Conservation (phyloP, 345 rosid species). For the Aquilaria sinensis region DNA sequence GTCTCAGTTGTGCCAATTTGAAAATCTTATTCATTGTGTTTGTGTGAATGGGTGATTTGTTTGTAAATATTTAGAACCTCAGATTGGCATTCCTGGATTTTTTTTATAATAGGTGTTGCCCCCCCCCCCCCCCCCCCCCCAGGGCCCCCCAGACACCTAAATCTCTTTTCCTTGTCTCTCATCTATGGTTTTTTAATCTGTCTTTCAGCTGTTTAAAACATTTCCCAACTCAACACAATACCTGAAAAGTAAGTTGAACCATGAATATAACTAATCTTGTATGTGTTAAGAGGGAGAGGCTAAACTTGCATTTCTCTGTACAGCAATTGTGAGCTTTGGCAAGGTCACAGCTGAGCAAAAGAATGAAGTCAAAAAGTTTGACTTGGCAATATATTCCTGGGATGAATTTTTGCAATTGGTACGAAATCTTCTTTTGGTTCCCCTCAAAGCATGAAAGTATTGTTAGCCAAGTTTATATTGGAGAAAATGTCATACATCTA, state of each 20-base stretch:
- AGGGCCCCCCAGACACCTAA: no score
- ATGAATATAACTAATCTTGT: constrained; percentile 8
- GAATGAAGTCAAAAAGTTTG: constrained; percentile 54
- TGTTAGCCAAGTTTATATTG: not conserved
- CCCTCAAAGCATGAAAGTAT: constrained; percentile 6
- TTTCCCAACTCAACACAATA: constrained; percentile 55
- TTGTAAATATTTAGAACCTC: not conserved
- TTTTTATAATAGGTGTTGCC: no score
- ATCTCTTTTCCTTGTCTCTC: constrained; percentile 6
- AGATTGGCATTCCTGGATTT: no score
- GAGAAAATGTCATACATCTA: not conserved
- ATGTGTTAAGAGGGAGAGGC: constrained; percentile 6
- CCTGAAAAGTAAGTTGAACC: constrained; percentile 61
- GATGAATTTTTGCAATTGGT: constrained; percentile 79
- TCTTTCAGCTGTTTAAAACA: constrained; percentile 73
- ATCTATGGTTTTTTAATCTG: constrained; percentile 10
- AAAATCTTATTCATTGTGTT: not conserved
- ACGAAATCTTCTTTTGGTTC: constrained; percentile 11
- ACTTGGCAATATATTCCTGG: constrained; percentile 68
- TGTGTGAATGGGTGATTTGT: not conserved
- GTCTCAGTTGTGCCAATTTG: no score
- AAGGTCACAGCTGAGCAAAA: constrained; percentile 57
- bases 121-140: no score
- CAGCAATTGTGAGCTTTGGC: constrained; percentile 97
- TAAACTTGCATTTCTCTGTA: constrained; percentile 12